These are phyloP conservation scores for Aspergillus fructus DNA, from an alignment of 2,329 filamentous ascomycete species.

Conservation along the genomic window DNA sequence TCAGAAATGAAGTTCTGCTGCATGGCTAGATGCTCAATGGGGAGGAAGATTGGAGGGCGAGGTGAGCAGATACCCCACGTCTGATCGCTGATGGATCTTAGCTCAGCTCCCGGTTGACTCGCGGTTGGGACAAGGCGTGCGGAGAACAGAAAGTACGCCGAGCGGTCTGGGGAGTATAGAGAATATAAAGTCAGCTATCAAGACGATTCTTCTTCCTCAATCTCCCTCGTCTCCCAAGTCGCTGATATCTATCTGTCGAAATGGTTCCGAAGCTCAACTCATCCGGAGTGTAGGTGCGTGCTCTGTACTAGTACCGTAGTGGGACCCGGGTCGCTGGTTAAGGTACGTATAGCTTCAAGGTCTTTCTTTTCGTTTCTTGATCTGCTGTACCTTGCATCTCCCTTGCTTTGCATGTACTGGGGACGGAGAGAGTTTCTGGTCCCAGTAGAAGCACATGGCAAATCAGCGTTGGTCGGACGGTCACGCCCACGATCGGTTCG, in stretches of 20 bases:
- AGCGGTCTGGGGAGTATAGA: constrained; percentile 1
- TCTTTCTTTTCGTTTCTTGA: neutral
- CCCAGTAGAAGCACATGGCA: constrained; percentile 9
- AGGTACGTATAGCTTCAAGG: neutral
- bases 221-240: neutral
- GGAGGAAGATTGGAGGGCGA: neutral
- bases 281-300: neutral
- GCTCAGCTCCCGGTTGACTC: neutral
- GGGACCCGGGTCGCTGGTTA: neutral
- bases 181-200: neutral
- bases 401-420: neutral
- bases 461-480: constrained; percentile 20
- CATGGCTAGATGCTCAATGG: neutral
- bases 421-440: neutral
- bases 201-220: neutral
- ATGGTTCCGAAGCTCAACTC: neutral
- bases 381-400: neutral
- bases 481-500: constrained; percentile 18
- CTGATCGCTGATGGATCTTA: neutral
- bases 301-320: neutral
- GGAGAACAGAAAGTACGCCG: neutral
- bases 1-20: neutral
- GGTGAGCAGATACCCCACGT: neutral
- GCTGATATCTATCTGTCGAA: neutral
- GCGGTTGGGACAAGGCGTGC: neutral